phyloP scores from a whole-genome alignment of 371 early-diverging fungal species.

The Coemansia sp. region DNA sequence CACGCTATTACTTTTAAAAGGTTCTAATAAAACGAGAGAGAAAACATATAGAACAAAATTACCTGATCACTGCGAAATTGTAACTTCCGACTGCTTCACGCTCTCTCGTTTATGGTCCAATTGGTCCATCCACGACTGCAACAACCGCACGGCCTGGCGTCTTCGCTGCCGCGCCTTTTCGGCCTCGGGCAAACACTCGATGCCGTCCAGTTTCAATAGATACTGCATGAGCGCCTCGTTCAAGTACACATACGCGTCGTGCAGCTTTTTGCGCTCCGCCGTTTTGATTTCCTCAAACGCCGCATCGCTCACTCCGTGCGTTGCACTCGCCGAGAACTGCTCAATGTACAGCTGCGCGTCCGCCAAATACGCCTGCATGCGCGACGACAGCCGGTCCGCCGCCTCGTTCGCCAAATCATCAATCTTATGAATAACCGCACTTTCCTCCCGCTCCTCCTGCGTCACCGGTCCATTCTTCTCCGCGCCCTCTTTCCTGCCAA shows the following conservation, averaged over 20 bases:
- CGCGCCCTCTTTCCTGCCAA: slow-evolving; percentile 44
- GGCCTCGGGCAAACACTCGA: slow-evolving; percentile 38
- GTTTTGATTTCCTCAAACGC: slow-evolving; percentile 34
- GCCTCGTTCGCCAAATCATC: slow-evolving; percentile 44
- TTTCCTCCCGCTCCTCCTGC: slow-evolving; percentile 44
- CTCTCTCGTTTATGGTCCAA: slow-evolving; percentile 43
- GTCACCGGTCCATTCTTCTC: slow-evolving; percentile 37
- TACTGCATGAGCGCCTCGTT: slow-evolving; percentile 49
- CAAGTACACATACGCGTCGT: slow-evolving; percentile 40
- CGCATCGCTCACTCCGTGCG: slow-evolving; percentile 20
- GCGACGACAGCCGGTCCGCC: slow-evolving; percentile 40
- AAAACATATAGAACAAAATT: neutral
- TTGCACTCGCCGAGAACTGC: slow-evolving; percentile 34
- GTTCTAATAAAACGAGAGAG: neutral
- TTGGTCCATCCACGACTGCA: slow-evolving; percentile 51
- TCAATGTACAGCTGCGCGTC: slow-evolving; percentile 48
- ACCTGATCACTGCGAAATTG: slow-evolving; percentile 28
- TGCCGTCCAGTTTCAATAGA: slow-evolving; percentile 35
- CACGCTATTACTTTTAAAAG: neutral
- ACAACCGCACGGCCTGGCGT: slow-evolving; percentile 38
- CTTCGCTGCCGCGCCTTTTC: slow-evolving; percentile 49
- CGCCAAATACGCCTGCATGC: slow-evolving; percentile 47
- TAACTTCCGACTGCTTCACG: slow-evolving; percentile 41
- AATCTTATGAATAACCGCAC: slow-evolving; percentile 43
- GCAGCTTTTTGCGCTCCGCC: slow-evolving; percentile 40